Evolutionary conservation across 1,139 yeast genomes (phyloP), one percentile per base, ranked within the genome.

Genomic region (Diutina pseudorugosa): DNA sequence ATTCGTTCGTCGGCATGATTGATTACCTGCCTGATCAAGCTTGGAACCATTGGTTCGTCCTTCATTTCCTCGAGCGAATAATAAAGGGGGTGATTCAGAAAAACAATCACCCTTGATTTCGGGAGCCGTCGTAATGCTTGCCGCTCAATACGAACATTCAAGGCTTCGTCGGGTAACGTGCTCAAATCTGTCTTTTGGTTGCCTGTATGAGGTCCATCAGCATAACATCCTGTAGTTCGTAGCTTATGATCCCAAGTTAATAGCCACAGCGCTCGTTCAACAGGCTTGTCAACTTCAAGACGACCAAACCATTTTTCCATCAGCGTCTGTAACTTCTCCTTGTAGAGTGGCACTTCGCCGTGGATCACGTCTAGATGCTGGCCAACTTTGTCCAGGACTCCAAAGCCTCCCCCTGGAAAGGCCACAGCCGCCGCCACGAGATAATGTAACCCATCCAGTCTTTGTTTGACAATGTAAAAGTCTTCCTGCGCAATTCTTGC

Each of bases 401-500:
- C 83, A 65, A 83, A 84, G 1, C 83, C 79, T 4, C 90, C 90
- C 40, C 90, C 91, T 1, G 90, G 89, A 65, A 83, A 83, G 7
- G 90, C 88, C 40, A 84, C 90, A 0, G 85, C 87, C 3, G 86
- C 89, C 1, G 87, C 91, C 47, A 76, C 78, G 55, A 84, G 69
- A 62, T 84, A 82, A 62, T 83, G 89, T 50, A 63, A 61, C 0
- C 80, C 86, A 60, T 82, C 86, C 14, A 80, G 76, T 55, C 70
- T 71, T 57, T 78, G 74, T 61, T 70, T 63, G 30, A 82, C 88
- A 50, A 84, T 58, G 61, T 82, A 84, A 59, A 84, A 83, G 64
- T 84, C 90, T 61, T 84, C 90, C 61, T 84, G 83, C 50, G 89
- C 89, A 73, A 84, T 71, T 59, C 78, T 79, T n/a, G 85, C 75